These are phyloP conservation scores for Didymella keratinophila DNA, from an alignment of 2,329 filamentous ascomycete species.

Conservation along the genomic window DNA sequence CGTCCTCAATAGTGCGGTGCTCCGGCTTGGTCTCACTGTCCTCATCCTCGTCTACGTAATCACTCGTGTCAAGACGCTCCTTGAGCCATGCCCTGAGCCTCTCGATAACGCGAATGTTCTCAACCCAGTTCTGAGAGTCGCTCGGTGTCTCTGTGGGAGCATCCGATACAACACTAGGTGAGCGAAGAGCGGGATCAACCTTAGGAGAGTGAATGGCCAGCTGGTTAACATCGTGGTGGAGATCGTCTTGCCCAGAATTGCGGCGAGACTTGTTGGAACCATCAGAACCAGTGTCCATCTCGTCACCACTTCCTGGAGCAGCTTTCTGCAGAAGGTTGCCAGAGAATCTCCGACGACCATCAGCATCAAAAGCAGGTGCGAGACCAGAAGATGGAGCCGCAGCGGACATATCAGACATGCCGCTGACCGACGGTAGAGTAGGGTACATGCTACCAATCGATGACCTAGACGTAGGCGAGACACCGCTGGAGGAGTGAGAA, in stretches of 20 bases:
- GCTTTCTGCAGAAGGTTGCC: constrained; percentile 65
- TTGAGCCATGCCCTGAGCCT: constrained; percentile 65
- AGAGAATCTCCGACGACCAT: constrained; percentile 68
- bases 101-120: constrained; percentile 71
- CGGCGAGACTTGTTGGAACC: constrained; percentile 44
- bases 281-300: constrained; percentile 54
- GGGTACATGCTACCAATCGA: constrained; percentile 73
- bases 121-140: constrained; percentile 61
- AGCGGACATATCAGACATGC: constrained; percentile 67
- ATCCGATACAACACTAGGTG: constrained; percentile 50
- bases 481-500: constrained; percentile 65
- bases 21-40: constrained; percentile 40
- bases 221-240: constrained; percentile 51
- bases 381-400: constrained; percentile 74
- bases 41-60: constrained; percentile 53
- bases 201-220: constrained; percentile 51
- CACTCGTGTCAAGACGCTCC: constrained; percentile 61
- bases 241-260: constrained; percentile 46
- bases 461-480: constrained; percentile 70
- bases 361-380: constrained; percentile 68
- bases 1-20: constrained; percentile 46
- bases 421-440: constrained; percentile 73
- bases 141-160: constrained; percentile 44
- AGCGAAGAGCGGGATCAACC: constrained; percentile 51
- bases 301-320: constrained; percentile 46